Percentiles rank a stretch among this genome's conserved stretches.
Conservation (phyloP, 176 grass and related monocot genomes). For the barley (Hordeum vulgare) region DNA sequence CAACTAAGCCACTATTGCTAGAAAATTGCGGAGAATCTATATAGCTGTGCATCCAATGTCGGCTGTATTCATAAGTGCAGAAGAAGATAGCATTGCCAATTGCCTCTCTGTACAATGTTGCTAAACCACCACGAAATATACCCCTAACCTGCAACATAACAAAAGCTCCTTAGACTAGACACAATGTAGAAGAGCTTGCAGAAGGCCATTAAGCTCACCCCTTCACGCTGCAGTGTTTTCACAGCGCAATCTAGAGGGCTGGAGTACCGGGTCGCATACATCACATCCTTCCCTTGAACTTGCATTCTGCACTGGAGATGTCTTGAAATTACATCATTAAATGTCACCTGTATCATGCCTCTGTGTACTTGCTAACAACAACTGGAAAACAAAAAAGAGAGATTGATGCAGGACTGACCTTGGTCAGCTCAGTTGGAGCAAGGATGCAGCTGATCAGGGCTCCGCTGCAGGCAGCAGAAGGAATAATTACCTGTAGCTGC, state of each 20-base stretch:
- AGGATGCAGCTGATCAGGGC: slow-evolving; percentile 86
- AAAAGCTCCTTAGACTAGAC: slow-evolving; percentile 1
- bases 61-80: slow-evolving; percentile 72
- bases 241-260: slow-evolving; percentile 82
- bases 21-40: slow-evolving; percentile 37
- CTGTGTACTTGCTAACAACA: not conserved
- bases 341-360: slow-evolving; percentile 22
- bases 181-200: not conserved
- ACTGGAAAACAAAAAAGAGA: slow-evolving; percentile 21
- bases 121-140: slow-evolving; percentile 74
- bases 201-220: slow-evolving; percentile 45
- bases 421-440: slow-evolving; percentile 82
- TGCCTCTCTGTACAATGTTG: slow-evolving; percentile 81
- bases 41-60: slow-evolving; percentile 67
- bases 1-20: slow-evolving; percentile 26
- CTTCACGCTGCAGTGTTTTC: slow-evolving; percentile 80
- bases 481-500: slow-evolving; percentile 74
- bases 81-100: slow-evolving; percentile 94
- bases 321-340: slow-evolving; percentile 58
- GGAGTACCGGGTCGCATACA: slow-evolving; percentile 45
- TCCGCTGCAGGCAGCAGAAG: slow-evolving; percentile 74
- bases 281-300: slow-evolving; percentile 87
- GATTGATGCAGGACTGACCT: slow-evolving; percentile 39
- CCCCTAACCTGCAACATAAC: slow-evolving; percentile 64
- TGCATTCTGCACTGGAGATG: slow-evolving; percentile 97